phyloP scores from a whole-genome alignment of 2,329 filamentous ascomycete genomes.

The Sclerotinia glacialis region DNA sequence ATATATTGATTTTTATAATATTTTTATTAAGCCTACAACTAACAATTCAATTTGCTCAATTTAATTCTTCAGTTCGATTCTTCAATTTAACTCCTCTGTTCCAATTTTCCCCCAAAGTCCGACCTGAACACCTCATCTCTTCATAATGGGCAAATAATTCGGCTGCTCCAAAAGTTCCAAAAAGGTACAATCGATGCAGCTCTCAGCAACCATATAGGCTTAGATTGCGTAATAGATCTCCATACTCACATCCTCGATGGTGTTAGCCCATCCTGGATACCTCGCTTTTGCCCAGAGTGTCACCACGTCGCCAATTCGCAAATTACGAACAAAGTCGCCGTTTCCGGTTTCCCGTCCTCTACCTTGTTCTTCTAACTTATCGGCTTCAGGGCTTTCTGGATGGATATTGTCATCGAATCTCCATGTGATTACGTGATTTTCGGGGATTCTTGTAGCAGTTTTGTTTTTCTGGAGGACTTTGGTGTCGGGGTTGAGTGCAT shows the following conservation, averaged over 20 bases:
- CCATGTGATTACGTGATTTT: conserved; percentile 53
- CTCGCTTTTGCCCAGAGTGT: conserved; percentile 39
- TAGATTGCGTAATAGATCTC: conserved; percentile 58
- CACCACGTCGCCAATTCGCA: conserved; percentile 41
- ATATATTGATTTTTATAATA: neutral
- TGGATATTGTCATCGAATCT: conserved; percentile 49
- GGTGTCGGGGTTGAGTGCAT: conserved; percentile 42
- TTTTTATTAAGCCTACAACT: too few species aligned
- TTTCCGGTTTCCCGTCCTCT: conserved; percentile 51
- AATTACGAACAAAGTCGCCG: conserved; percentile 54
- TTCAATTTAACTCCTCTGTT: too few species aligned
- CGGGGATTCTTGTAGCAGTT: conserved; percentile 42
- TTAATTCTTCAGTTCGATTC: too few species aligned
- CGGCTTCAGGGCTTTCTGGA: conserved; percentile 44
- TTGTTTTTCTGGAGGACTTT: conserved; percentile 48
- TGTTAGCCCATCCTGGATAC: conserved; percentile 54
- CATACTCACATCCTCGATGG: conserved; percentile 49
- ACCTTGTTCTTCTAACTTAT: conserved; percentile 43
- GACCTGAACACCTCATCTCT: neutral
- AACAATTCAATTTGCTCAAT: too few species aligned
- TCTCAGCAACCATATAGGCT: neutral
- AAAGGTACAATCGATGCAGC: neutral
- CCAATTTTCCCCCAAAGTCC: neutral
- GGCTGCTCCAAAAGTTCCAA: neutral
- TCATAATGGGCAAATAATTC: neutral